Percentiles rank a stretch among this genome's conserved stretches.
Conservation (phyloP, 2,329 filamentous ascomycete genomes). For the Lizonia empirigonia region DNA sequence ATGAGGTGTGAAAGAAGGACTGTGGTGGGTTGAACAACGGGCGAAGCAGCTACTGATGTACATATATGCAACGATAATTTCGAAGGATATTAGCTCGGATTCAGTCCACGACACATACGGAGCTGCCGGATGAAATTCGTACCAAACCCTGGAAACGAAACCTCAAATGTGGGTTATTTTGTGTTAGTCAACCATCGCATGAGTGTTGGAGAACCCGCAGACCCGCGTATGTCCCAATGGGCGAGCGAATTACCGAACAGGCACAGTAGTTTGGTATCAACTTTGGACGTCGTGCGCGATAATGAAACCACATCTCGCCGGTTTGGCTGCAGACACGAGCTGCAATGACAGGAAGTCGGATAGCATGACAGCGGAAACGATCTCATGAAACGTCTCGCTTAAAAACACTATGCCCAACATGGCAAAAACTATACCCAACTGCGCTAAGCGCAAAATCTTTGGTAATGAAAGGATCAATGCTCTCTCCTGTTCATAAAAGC, state of each 20-base stretch:
- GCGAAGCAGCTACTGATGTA: conserved; percentile 3
- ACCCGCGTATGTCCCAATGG: conserved; percentile 26
- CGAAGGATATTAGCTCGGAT: conserved; percentile 14
- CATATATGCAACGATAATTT: conserved; percentile 16
- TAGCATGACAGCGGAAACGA: conserved; percentile 23
- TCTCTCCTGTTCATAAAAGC: conserved; percentile 22
- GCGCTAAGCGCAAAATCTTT: conserved; percentile 5
- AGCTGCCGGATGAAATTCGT: conserved; percentile 19
- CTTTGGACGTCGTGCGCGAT: conserved; percentile 10
- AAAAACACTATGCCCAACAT: conserved; percentile 12
- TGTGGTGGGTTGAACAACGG: conserved; percentile 20
- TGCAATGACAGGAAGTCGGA: conserved; percentile 15
- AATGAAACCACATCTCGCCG: conserved; percentile 3
- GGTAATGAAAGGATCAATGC: conserved; percentile 22
- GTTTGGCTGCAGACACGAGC: conserved; percentile 15
- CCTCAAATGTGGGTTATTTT: conserved; percentile 20
- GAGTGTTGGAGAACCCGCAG: conserved; percentile 22
- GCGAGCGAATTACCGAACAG: conserved; percentile 23
- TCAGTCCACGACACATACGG: conserved; percentile 16
- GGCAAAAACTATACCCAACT: background rate
- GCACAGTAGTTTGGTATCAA: conserved; percentile 23
- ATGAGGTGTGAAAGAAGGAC: conserved; percentile 29
- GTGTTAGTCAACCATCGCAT: conserved; percentile 13
- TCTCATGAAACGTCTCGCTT: conserved; percentile 26
- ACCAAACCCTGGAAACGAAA: conserved; percentile 28